Conservation (phyloP, 352 stramenopile species). For the Phytophthora podocarpi region DNA sequence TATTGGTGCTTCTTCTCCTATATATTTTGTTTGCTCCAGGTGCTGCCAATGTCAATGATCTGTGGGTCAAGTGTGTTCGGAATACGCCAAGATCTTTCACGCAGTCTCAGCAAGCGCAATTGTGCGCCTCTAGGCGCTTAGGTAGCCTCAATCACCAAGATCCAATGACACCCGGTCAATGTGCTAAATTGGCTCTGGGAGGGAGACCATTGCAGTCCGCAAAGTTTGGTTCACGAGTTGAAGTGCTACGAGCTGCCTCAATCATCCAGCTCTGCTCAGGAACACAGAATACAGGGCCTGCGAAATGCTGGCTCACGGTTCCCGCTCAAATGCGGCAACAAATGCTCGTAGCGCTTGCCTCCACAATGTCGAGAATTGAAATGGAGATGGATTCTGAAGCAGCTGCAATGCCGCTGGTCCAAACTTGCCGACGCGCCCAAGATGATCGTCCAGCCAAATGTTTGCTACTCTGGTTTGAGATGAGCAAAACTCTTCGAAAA, state of each 20-base stretch:
- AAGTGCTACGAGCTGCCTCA: slow-evolving; percentile 22
- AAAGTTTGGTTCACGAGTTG: slow-evolving; percentile 31
- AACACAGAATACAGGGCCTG: slow-evolving; percentile 29
- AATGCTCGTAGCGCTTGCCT: slow-evolving; percentile 19
- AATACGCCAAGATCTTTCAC: slow-evolving; percentile 38
- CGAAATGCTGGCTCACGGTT: slow-evolving; percentile 52
- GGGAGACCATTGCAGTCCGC: slow-evolving; percentile 21
- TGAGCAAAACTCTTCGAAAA: slow-evolving; percentile 31
- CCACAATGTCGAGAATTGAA: not conserved
- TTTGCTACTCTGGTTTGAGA: slow-evolving; percentile 38
- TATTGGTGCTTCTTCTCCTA: slow-evolving; percentile 12
- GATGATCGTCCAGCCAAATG: slow-evolving; percentile 40
- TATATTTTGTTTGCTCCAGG: slow-evolving; percentile 9
- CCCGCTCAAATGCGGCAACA: slow-evolving; percentile 35
- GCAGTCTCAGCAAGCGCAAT: slow-evolving; percentile 29
- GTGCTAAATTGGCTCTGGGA: slow-evolving; percentile 37
- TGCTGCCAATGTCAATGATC: not conserved
- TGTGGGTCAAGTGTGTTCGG: slow-evolving; percentile 28
- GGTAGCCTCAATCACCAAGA: slow-evolving; percentile 1
- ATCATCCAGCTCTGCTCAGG: slow-evolving; percentile 37
- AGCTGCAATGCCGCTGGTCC: slow-evolving; percentile 25
- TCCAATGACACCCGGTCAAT: slow-evolving; percentile 26
- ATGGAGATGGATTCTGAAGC: not conserved
- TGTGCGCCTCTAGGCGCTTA: slow-evolving; percentile 20
- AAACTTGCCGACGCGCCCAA: slow-evolving; percentile 41